phyloP scores from a whole-genome alignment of 306 rosid genomes.

The Oemleria cerasiformis region DNA sequence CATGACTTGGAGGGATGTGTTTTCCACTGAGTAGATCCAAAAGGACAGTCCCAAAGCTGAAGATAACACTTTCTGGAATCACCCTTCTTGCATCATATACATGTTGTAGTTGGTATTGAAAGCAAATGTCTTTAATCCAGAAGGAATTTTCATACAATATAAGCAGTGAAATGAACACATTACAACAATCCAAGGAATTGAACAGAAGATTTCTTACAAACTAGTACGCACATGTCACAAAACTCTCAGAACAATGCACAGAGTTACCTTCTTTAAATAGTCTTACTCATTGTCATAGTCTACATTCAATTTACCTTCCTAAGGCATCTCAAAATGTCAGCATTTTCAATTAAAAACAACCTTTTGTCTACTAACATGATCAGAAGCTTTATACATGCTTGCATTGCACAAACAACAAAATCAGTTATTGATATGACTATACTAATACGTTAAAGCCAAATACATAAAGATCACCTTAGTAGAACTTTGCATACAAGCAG shows the following conservation, averaged over 20 bases:
- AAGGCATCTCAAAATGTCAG: not conserved
- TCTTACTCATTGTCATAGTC: not conserved
- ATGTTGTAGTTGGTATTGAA: constrained; percentile 9
- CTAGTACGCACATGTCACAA: not conserved
- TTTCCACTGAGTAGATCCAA: constrained; percentile 85
- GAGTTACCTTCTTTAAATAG: not conserved
- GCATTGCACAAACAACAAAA: not conserved
- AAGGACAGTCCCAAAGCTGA: constrained; percentile 79
- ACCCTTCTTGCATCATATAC: constrained; percentile 54
- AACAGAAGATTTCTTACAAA: constrained; percentile 5
- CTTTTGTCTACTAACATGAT: not conserved
- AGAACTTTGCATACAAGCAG: too few species aligned
- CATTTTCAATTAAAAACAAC: not conserved
- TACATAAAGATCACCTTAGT: too few species aligned
- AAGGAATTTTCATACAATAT: constrained; percentile 10
- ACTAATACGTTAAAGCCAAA: not conserved
- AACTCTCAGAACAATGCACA: too few species aligned
- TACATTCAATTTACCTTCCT: not conserved
- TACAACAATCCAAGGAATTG: not conserved
- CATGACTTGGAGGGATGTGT: constrained; percentile 83
- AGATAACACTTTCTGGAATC: constrained; percentile 73
- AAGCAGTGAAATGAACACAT: not conserved
- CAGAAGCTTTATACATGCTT: not conserved
- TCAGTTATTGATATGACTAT: not conserved
- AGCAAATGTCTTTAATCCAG: constrained; percentile 1